Evolutionary conservation across 1,139 yeast genomes (phyloP).

Genomic region (Hanseniaspora sp.): DNA sequence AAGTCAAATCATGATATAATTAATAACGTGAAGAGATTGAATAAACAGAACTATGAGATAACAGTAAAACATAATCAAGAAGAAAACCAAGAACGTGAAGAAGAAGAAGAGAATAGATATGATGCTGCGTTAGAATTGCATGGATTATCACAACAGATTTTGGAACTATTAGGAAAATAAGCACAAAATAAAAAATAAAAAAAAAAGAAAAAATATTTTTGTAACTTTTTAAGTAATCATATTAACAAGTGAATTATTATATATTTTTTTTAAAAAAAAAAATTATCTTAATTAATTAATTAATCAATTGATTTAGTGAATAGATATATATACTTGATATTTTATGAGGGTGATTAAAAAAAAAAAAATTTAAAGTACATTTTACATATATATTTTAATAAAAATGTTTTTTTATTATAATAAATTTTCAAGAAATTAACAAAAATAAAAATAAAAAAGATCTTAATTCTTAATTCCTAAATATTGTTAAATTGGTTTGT

Average conservation of each 20-base stretch:
- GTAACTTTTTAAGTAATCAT: too few species aligned
- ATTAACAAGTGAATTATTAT: background rate
- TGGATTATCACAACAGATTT: conserved; percentile 69
- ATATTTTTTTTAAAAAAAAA: background rate
- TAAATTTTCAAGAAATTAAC: too few species aligned
- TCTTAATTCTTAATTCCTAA: too few species aligned
- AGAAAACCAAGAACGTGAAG: conserved; percentile 19
- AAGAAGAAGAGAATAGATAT: conserved; percentile 32
- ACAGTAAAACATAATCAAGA: conserved; percentile 18
- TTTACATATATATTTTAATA: too few species aligned
- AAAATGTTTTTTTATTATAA: too few species aligned
- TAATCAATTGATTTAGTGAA: too few species aligned
- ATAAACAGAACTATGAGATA: conserved; percentile 13
- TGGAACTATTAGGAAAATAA: conserved; percentile 30
- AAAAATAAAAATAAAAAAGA: too few species aligned
- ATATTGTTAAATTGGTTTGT: too few species aligned
- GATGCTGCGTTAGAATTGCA: conserved; percentile 63
- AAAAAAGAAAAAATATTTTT: background rate
- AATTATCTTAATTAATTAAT: background rate
- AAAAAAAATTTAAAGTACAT: too few species aligned
- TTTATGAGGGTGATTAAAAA: too few species aligned
- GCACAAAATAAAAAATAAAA: background rate
- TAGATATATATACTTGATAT: too few species aligned
- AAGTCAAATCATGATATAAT: conserved; percentile 51
- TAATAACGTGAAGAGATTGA: conserved; percentile 40